Evolutionary conservation across 2,329 filamentous ascomycete genomes (phyloP), one percentile per base, ranked within the genome.

Genomic region (Cercospora canescens): DNA sequence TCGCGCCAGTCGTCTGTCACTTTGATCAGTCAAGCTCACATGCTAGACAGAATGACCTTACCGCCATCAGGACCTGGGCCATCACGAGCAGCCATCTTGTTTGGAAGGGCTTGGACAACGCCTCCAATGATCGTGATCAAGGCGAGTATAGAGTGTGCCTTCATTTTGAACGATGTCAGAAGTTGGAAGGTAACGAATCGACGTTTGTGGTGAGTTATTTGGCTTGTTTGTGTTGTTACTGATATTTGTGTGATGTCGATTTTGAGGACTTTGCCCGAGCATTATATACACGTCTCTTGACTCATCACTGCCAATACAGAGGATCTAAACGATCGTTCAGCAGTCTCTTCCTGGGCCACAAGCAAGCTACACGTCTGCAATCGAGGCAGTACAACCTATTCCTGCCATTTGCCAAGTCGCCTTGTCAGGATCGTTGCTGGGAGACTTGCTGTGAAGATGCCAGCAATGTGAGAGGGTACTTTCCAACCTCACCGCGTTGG

Each of bases 351-450:
- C 28, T 56, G 16, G 30, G 52, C 32, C 52, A 32, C 52, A 56
- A 32, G 30, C 9, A 32, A 18, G 14, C 35, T 48, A 61, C 59
- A 34, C 41, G 37, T 61, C 28, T 37, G 21, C 59, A 35, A 6
- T 61, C 59, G 41, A 60, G 34, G 57, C 57, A 21, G 14, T 30
- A 18, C 7, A 12, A n/a, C n/a, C 59, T 61, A 52, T 61, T 61
- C 41, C 35, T 30, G 41, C 28, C 5, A 30, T 6, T 37, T 35
- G 39, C 59, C 26, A 61, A 61, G 59, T 26, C 21, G 59, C 24
- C 21, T 35, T 18, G 28, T 32, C 59, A 61, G 48, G 59, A 28
- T 35, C 32, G 8, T 52, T 52, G 41, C 59, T 61, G 52, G 59
- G 24, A 61, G 30, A 48, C 16, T 6, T 24, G 59, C 14, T 28